Conservation (phyloP, 148 eudicot genomes). For the Polygonum maritimum region DNA sequence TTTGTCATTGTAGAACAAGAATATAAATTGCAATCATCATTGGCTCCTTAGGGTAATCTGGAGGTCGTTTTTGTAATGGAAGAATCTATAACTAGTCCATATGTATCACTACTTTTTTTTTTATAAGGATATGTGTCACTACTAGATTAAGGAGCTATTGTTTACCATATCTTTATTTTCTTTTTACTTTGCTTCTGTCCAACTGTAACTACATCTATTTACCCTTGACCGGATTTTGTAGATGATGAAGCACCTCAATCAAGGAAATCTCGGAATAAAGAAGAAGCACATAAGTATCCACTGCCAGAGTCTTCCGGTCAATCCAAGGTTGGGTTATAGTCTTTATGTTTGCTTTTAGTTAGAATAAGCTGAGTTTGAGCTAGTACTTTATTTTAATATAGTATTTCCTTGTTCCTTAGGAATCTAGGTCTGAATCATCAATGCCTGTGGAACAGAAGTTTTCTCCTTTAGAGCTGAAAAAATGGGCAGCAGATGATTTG, state of each 20-base stretch:
- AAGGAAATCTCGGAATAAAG: constrained; percentile 35
- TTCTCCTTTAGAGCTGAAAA: constrained; percentile 54
- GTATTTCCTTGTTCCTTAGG: constrained; percentile 18
- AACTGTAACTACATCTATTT: background rate
- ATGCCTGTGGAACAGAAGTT: constrained; percentile 29
- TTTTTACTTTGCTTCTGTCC: background rate
- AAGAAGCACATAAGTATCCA: constrained; percentile 18
- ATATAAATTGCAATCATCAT: background rate
- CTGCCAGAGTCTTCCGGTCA: constrained; percentile 26
- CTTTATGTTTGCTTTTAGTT: background rate
- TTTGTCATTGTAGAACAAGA: no score
- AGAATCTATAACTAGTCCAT: background rate
- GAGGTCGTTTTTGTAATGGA: background rate
- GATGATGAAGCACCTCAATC: constrained; percentile 35
- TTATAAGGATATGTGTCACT: background rate
- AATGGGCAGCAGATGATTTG: constrained; percentile 81
- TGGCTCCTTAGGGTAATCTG: background rate
- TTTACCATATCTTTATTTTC: background rate
- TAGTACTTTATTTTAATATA: background rate
- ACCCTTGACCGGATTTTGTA: constrained; percentile 24
- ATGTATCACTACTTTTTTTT: no score
- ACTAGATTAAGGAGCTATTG: background rate
- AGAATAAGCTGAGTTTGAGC: no score
- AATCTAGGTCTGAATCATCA: constrained; percentile 19
- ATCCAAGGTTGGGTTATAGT: constrained; percentile 34